phyloP scores from a whole-genome alignment of 106 monocot genomes.

The Amphibolis antarctica region DNA sequence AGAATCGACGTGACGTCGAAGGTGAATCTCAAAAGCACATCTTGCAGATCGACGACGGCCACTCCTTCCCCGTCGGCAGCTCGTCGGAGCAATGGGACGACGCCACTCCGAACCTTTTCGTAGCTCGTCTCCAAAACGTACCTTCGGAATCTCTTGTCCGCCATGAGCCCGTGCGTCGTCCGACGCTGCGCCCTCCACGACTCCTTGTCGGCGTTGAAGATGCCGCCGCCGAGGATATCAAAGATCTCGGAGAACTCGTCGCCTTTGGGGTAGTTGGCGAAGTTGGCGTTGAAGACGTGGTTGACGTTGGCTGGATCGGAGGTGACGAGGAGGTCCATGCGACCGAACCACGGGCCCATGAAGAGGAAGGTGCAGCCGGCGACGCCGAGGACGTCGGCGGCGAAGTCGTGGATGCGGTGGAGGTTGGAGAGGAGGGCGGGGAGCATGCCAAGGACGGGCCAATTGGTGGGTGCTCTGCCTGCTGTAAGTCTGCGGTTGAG shows the following conservation, averaged over 20 bases:
- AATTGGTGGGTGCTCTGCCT: no score
- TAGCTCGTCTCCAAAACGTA: conserved; percentile 4
- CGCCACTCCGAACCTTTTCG: conserved; percentile 8
- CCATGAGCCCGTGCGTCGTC: conserved; percentile 5
- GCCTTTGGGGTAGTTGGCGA: no score
- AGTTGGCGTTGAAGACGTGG: no score
- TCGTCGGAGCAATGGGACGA: conserved; percentile 6
- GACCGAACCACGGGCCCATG: conserved; percentile 1
- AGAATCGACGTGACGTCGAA: no score
- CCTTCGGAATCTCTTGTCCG: conserved; percentile 1
- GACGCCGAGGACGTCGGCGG: no score
- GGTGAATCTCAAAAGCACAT: conserved; percentile 12
- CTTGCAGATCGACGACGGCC: conserved; percentile 4
- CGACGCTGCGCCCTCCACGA: conserved; percentile 16
- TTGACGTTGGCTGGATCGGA: conserved; percentile 16
- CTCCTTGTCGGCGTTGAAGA: conserved; percentile 8
- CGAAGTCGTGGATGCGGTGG: no score
- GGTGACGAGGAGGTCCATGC: conserved; percentile 10
- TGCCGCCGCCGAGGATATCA: no score
- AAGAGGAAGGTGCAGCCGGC: no score
- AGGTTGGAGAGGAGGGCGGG: no score
- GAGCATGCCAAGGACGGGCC: no score
- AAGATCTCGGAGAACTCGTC: no score
- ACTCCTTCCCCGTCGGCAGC: background rate
- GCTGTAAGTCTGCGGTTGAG: no score